Conservation (phyloP, 1,284 basidiomycete species). For the Apiotrichum siamense region DNA sequence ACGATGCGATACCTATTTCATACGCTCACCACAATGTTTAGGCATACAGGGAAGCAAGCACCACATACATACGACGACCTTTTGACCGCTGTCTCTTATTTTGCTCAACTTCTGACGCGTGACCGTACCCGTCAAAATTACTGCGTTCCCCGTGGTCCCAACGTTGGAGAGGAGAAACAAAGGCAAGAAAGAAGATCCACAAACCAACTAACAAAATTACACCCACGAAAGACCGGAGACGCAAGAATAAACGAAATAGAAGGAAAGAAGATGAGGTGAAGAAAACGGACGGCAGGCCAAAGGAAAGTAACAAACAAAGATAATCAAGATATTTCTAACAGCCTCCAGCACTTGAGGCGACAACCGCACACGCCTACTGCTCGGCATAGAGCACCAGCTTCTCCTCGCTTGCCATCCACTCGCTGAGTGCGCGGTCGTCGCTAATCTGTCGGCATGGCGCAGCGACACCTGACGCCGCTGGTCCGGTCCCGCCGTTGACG, state of each 20-base stretch:
- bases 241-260: background rate
- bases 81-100: no score
- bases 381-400: conserved; percentile 73
- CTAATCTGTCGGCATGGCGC: conserved; percentile 61
- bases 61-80: no score
- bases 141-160: no score
- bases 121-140: no score
- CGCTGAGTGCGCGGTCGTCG: conserved; percentile 64
- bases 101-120: no score
- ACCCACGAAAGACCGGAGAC: no score
- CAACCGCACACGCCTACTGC: conserved; percentile 25
- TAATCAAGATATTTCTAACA: conserved; percentile 7
- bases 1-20: no score
- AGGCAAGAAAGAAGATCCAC: no score
- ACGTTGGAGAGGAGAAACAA: no score
- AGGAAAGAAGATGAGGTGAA: conserved; percentile 5
- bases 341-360: no score
- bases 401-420: conserved; percentile 77
- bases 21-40: no score
- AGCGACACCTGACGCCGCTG: conserved; percentile 41
- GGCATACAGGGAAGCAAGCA: no score
- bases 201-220: background rate
- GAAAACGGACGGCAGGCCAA: conserved; percentile 3
- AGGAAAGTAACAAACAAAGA: conserved; percentile 16
- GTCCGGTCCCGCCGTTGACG: conserved; percentile 54